A percentile compares a stretch with the other conserved stretches of the same genome.
These are phyloP conservation scores for Ceratocystis colombiana DNA, from an alignment of 2,329 filamentous ascomycete genomes.

Conservation along the genomic window DNA sequence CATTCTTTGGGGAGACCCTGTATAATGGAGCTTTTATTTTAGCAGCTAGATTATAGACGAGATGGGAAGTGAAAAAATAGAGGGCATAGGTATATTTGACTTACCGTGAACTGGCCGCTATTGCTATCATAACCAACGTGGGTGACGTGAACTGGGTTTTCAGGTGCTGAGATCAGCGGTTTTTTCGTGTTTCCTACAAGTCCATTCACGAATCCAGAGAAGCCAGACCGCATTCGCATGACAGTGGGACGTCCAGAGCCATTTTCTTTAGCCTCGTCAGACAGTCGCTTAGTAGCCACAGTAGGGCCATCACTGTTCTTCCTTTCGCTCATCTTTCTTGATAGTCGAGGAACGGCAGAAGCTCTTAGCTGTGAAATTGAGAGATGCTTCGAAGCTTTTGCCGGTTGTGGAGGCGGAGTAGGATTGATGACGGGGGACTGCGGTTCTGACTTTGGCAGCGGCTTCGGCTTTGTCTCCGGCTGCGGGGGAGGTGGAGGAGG, in stretches of 20 bases:
- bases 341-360: slow-evolving; percentile 35
- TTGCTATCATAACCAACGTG: slow-evolving; percentile 96
- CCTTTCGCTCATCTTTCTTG: slow-evolving; percentile 44
- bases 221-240: slow-evolving; percentile 74
- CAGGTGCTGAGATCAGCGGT: slow-evolving; percentile 90
- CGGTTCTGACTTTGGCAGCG: not conserved
- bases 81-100: slow-evolving; percentile 30
- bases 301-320: slow-evolving; percentile 40
- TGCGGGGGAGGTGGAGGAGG: not conserved
- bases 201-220: slow-evolving; percentile 79
- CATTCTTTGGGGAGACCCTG: slow-evolving; percentile 94
- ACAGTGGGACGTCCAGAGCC: slow-evolving; percentile 38
- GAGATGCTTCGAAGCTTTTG: slow-evolving; percentile 15
- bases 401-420: not conserved
- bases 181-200: slow-evolving; percentile 75
- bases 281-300: slow-evolving; percentile 59
- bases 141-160: slow-evolving; percentile 95
- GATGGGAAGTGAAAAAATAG: not conserved
- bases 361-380: slow-evolving; percentile 29
- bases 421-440: not conserved
- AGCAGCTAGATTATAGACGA: not conserved
- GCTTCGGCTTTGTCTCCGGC: not conserved
- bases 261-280: slow-evolving; percentile 50
- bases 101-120: slow-evolving; percentile 90
- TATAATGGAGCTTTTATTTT: not conserved